Base-by-base conservation (phyloP, 1,139 yeast genomes). In the Candida sp. region DNA sequence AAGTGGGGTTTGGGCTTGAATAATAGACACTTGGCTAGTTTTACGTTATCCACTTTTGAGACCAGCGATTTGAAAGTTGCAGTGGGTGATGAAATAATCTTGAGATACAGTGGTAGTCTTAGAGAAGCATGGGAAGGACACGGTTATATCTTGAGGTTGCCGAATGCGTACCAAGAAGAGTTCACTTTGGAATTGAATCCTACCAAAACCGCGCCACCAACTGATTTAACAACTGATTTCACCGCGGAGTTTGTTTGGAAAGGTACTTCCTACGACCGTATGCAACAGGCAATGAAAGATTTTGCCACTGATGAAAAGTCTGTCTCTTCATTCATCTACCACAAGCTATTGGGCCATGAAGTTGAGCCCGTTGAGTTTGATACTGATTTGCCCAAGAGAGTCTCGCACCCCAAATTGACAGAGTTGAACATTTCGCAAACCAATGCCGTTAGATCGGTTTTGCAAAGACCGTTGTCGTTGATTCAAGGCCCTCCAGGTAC, bases 401-500 rank as follows among this genome's bases (percentile, higher is more conserved):
- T 90, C 47, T 83, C 93, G 1, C 83, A 85, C 46, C 88, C 90
- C 0, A 83, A 84, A 7, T 77, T 89, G 54, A 83, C 94, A 0
- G 83, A 81, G 53, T 77, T 93, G 56, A 93, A 93, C 65, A 75
- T 75, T 22, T 90, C 97, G 1, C 98, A 93, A 68, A 79, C 80
- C 2, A 83, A 82, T 61, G 98, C 98, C 0, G 93, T 93, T 27
- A 76, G 80, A 51, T 72, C 83, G 5, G 97, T 88, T 1, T 70
- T 93, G 54, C 82, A 81, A 61, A 77, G 85, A 59, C 97, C 97
- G 2, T 75, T 93, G 42, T 84, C 96, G 6, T 78, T 93, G 61
- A 92, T 93, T 58, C 98, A 93, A 68, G 98, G 98, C 22, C 98
- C 98, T n/a, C 98, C 98, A 2, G 97, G 97, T 54, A 93, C 98